Conservation (phyloP, 768 basidiomycete genomes). For the Boletales sp. region DNA sequence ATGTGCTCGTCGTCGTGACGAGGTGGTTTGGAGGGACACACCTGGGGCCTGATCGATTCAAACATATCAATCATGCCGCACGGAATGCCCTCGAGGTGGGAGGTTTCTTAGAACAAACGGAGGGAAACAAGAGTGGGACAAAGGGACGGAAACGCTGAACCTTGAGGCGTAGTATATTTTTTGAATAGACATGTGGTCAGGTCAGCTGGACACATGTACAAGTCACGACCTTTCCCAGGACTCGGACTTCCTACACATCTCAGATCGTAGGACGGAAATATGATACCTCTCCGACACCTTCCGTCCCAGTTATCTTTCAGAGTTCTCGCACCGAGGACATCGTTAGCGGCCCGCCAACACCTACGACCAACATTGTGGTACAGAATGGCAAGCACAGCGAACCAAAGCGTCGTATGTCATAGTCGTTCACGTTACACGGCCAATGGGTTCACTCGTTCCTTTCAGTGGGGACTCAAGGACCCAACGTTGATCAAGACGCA, state of each 20-base stretch:
- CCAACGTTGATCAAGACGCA: slow-evolving; percentile 68
- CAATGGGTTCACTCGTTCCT: not conserved
- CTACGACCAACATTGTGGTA: slow-evolving; percentile 14
- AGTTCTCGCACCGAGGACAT: slow-evolving; percentile 15
- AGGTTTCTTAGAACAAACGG: slow-evolving; percentile 69
- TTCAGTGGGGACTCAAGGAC: slow-evolving; percentile 76
- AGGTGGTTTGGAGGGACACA: slow-evolving; percentile 93
- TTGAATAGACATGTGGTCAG: not conserved
- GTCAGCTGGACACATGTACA: not conserved
- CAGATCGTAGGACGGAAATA: too few species aligned
- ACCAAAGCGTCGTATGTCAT: slow-evolving; percentile 32
- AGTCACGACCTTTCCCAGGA: too few species aligned
- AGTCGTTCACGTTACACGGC: not conserved
- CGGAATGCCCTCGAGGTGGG: slow-evolving; percentile 85
- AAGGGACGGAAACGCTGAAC: slow-evolving; percentile 30
- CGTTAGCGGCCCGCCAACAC: slow-evolving; percentile 6
- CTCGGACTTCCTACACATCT: not conserved
- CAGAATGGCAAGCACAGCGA: slow-evolving; percentile 57
- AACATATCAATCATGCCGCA: slow-evolving; percentile 95
- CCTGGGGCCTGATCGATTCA: slow-evolving; percentile 84
- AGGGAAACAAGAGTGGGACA: slow-evolving; percentile 20
- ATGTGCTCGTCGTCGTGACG: slow-evolving; percentile 89
- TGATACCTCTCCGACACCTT: slow-evolving; percentile 13
- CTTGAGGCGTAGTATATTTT: too few species aligned
- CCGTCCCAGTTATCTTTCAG: slow-evolving; percentile 17